These are phyloP conservation scores for Ophiocordyceps sinensis DNA, from an alignment of 2,329 filamentous ascomycete genomes.

Conservation along the genomic window DNA sequence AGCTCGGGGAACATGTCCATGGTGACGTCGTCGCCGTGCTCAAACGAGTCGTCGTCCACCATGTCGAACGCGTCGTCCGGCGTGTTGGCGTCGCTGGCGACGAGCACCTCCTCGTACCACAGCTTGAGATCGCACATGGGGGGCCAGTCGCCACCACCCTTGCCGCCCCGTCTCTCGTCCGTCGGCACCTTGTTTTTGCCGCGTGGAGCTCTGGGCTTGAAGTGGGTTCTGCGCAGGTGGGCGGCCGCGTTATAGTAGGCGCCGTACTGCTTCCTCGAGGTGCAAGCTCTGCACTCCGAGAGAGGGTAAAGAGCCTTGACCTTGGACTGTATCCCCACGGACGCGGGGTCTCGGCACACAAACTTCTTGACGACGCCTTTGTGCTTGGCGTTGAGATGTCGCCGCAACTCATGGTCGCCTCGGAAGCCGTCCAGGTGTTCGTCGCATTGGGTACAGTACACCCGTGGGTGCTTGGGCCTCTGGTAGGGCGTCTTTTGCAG, in stretches of 20 bases:
- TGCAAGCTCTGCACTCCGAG: slow-evolving; percentile 71
- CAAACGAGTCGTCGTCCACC: slow-evolving; percentile 12
- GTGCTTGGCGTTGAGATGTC: slow-evolving; percentile 56
- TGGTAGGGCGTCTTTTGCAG: slow-evolving; percentile 31
- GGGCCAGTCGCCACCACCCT: slow-evolving; percentile 38
- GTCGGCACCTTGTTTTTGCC: slow-evolving; percentile 23
- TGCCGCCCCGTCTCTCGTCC: slow-evolving; percentile 39
- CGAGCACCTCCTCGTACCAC: slow-evolving; percentile 43
- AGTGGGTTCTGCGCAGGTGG: slow-evolving; percentile 77
- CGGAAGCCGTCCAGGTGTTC: slow-evolving; percentile 68
- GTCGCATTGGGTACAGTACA: slow-evolving; percentile 55
- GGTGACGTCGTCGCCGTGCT: not conserved
- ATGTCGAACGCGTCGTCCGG: slow-evolving; percentile 16
- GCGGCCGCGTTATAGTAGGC: slow-evolving; percentile 93
- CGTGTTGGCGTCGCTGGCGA: slow-evolving; percentile 23
- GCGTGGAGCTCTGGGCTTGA: slow-evolving; percentile 48
- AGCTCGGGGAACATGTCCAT: not conserved
- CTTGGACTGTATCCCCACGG: slow-evolving; percentile 22
- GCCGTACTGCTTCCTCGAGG: slow-evolving; percentile 62
- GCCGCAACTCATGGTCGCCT: slow-evolving; percentile 67
- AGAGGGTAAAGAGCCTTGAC: slow-evolving; percentile 49
- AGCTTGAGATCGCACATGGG: slow-evolving; percentile 41
- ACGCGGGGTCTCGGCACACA: slow-evolving; percentile 39
- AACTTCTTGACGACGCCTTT: slow-evolving; percentile 37
- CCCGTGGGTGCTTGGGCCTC: slow-evolving; percentile 56